Percentiles rank a stretch among this genome's conserved stretches.
phyloP scores from a whole-genome alignment of 176 grass and related monocot species.

The Pontederia paniculata region DNA sequence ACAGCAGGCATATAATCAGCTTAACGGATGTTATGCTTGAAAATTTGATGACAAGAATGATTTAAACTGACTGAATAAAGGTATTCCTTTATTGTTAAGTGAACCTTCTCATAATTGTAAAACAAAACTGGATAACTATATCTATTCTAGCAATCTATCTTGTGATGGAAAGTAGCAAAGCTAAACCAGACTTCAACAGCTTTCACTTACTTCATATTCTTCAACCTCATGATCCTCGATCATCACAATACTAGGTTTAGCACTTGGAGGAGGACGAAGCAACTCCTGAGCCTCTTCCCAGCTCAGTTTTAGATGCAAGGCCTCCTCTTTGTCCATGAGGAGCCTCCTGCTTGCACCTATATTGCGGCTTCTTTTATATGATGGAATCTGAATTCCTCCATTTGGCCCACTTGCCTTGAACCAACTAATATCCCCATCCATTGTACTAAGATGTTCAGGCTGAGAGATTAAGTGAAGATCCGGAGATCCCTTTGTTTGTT shows the following conservation, averaged over 20 bases:
- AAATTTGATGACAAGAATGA: too few relatives aligned
- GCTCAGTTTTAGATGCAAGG: constrained; percentile 84
- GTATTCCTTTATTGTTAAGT: too few relatives aligned
- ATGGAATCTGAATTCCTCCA: constrained; percentile 33
- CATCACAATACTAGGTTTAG: constrained; percentile 46
- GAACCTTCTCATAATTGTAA: too few relatives aligned
- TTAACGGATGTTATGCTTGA: too few relatives aligned
- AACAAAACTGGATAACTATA: too few relatives aligned
- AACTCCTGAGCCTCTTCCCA: constrained; percentile 97
- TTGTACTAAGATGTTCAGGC: constrained; percentile 35
- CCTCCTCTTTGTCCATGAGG: constrained; percentile 80
- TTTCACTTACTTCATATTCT: constrained; percentile 67
- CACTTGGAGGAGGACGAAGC: constrained; percentile 66
- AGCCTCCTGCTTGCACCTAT: constrained; percentile 63
- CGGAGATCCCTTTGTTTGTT: constrained; percentile 22
- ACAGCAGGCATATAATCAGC: too few relatives aligned
- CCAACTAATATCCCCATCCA: constrained; percentile 32
- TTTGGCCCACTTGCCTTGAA: constrained; percentile 49
- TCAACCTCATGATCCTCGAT: constrained; percentile 88
- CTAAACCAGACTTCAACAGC: too few relatives aligned
- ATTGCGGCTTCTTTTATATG: constrained; percentile 59
- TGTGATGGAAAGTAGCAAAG: too few relatives aligned
- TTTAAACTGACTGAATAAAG: too few relatives aligned
- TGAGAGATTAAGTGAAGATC: constrained; percentile 49
- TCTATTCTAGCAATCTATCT: too few relatives aligned